Conservation (phyloP, 805 yeast genomes). For the Suhomyces pyralidae region DNA sequence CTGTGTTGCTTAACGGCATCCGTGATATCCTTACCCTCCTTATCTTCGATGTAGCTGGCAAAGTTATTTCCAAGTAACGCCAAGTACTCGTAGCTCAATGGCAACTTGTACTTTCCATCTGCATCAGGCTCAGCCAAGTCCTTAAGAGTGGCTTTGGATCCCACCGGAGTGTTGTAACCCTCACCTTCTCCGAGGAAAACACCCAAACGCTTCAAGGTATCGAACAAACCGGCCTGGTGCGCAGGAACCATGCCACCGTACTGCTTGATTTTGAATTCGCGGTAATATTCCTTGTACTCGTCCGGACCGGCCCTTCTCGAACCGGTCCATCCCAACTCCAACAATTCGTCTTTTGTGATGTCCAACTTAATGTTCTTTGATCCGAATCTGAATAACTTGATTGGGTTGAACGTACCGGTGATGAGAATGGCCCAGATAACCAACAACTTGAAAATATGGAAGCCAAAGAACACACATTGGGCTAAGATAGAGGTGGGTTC, state of each 20-base stretch:
- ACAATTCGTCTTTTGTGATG: conserved; percentile 53
- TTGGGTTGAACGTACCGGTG: conserved; percentile 79
- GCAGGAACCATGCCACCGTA: conserved; percentile 79
- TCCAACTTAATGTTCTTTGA: conserved; percentile 25
- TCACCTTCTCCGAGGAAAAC: conserved; percentile 69
- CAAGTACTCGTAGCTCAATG: conserved; percentile 54
- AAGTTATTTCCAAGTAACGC: conserved; percentile 48
- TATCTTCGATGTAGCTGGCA: conserved; percentile 35
- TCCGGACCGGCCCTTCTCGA: conserved; percentile 67
- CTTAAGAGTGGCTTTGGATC: conserved; percentile 34
- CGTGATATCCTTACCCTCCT: conserved; percentile 39
- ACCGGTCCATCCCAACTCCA: conserved; percentile 92
- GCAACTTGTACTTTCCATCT: conserved; percentile 40
- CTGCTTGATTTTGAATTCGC: conserved; percentile 59
- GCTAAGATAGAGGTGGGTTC: conserved; percentile 39
- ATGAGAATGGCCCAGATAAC: conserved; percentile 56
- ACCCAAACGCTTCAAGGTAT: conserved; percentile 56
- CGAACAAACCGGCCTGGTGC: conserved; percentile 67
- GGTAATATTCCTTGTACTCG: conserved; percentile 67
- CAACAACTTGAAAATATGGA: conserved; percentile 65
- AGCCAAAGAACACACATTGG: conserved; percentile 65
- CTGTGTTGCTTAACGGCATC: conserved; percentile 60
- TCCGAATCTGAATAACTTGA: conserved; percentile 31
- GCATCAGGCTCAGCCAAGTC: conserved; percentile 26
- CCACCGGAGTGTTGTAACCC: conserved; percentile 68